phyloP scores from a whole-genome alignment of 345 rosid species.

The Euclidium syriacum region DNA sequence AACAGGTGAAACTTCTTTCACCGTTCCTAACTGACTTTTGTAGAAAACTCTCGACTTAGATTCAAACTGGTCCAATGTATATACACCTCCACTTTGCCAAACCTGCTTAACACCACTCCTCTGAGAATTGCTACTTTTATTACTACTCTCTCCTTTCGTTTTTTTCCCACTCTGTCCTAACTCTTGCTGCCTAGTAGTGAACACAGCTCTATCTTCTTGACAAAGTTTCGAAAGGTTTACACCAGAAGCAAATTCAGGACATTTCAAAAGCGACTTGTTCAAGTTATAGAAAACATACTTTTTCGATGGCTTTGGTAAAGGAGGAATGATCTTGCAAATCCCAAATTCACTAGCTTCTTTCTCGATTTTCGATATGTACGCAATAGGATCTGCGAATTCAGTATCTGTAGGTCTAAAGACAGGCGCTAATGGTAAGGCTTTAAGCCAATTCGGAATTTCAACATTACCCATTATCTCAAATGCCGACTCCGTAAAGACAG shows the following conservation, averaged over 20 bases:
- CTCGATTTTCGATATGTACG: constrained; percentile 95
- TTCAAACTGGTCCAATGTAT: constrained; percentile 95
- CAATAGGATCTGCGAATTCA: constrained; percentile 97
- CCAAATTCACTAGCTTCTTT: constrained; percentile 92
- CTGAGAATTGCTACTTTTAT: constrained; percentile 33
- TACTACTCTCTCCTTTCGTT: constrained; percentile 33
- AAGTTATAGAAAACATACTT: constrained; percentile 71
- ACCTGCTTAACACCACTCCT: constrained; percentile 70
- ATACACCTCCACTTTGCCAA: constrained; percentile 96
- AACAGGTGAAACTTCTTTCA: constrained; percentile 70
- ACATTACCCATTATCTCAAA: constrained; percentile 75
- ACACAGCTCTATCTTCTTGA: constrained; percentile 64
- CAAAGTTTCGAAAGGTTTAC: constrained; percentile 33
- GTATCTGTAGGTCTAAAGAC: constrained; percentile 93
- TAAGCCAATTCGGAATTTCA: constrained; percentile 89
- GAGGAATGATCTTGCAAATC: constrained; percentile 94
- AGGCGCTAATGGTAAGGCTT: constrained; percentile 83
- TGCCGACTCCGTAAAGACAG: not conserved
- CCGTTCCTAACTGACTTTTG: constrained; percentile 51
- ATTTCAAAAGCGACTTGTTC: constrained; percentile 73
- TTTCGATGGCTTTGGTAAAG: constrained; percentile 87
- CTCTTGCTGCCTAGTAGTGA: constrained; percentile 97
- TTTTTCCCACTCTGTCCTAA: constrained; percentile 67
- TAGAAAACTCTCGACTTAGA: constrained; percentile 75
- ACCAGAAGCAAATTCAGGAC: constrained; percentile 63